A percentile compares a stretch with the other conserved stretches of the same genome.
Evolutionary conservation across 1,284 basidiomycete genomes (phyloP).

Genomic region (Pseudozyma sp.): DNA sequence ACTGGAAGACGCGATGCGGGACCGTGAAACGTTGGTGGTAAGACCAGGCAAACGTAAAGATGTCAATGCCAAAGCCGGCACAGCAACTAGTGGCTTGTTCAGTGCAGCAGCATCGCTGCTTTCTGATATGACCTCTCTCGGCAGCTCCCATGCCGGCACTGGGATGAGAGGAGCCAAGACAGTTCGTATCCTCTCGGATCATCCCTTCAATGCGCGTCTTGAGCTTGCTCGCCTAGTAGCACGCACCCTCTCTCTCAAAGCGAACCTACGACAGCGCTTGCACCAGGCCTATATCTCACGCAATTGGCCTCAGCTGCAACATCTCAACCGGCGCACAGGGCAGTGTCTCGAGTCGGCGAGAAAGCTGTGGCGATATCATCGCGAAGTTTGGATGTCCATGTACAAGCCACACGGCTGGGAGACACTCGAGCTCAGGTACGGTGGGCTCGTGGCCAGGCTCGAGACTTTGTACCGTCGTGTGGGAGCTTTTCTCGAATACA

Average conservation of each 20-base stretch:
- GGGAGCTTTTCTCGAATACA: slow-evolving; percentile 39
- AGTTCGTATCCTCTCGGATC: slow-evolving; percentile 40
- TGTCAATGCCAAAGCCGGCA: not conserved
- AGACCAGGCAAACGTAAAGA: not conserved
- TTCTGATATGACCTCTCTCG: slow-evolving; percentile 4
- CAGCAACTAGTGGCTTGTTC: slow-evolving; percentile 8
- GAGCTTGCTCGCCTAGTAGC: slow-evolving; percentile 50
- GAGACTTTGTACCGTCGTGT: slow-evolving; percentile 66
- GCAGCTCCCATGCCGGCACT: not conserved
- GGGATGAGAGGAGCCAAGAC: not conserved
- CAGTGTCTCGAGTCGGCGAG: slow-evolving; percentile 47
- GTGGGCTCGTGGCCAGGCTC: slow-evolving; percentile 65
- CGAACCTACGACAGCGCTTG: slow-evolving; percentile 46
- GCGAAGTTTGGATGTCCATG: slow-evolving; percentile 66
- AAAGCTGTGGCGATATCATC: slow-evolving; percentile 64
- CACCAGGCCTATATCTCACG: slow-evolving; percentile 48
- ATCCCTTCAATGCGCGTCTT: slow-evolving; percentile 58
- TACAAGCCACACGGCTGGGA: slow-evolving; percentile 69
- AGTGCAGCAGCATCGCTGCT: slow-evolving; percentile 18
- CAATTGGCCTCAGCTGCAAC: slow-evolving; percentile 49
- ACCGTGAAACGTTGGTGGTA: slow-evolving; percentile 17
- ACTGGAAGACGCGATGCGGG: slow-evolving; percentile 10
- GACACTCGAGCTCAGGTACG: slow-evolving; percentile 69
- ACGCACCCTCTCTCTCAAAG: slow-evolving; percentile 47
- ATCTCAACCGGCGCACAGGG: slow-evolving; percentile 28